A percentile compares a stretch with the other conserved stretches of the same genome.
These are phyloP conservation scores for Paramecium bursaria DNA, from an alignment of 73 alveolate genomes.

Conservation along the genomic window DNA sequence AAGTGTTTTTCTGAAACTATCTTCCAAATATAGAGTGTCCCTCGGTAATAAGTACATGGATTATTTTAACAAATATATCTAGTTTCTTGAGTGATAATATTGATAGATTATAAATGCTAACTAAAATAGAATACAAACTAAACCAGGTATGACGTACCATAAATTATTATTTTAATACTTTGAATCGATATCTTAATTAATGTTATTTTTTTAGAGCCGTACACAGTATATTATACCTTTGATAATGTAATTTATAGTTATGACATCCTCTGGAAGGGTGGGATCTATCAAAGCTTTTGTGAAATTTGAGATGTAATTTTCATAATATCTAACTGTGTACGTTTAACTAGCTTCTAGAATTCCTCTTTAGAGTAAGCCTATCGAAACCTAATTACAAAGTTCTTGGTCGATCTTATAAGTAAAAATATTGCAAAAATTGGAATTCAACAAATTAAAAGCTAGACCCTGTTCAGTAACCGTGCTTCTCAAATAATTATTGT, in stretches of 20 bases:
- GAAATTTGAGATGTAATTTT: constrained; percentile 5
- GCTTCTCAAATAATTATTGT: no score
- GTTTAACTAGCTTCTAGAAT: neutral
- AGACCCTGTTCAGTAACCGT: no score
- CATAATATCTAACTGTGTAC: neutral
- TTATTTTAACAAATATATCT: neutral
- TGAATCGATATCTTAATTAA: neutral
- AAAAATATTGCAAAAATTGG: constrained; percentile 8
- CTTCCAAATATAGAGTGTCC: constrained; percentile 35
- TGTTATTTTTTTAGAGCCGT: neutral
- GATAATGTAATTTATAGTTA: constrained; percentile 33
- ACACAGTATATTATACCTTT: constrained; percentile 41
- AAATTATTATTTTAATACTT: constrained; percentile 1
- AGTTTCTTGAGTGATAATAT: neutral
- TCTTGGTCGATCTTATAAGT: neutral
- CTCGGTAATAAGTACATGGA: constrained; percentile 14
- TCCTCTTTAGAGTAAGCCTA: constrained; percentile 9
- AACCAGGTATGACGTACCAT: neutral
- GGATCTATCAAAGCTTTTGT: neutral
- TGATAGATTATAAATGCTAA: neutral
- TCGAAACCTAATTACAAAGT: neutral
- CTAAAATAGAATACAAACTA: neutral
- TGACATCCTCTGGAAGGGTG: constrained; percentile 16
- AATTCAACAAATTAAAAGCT: no score
- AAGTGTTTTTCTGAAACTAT: constrained; percentile 58